Evolutionary conservation across 2,329 filamentous ascomycete genomes (phyloP), one percentile per base, ranked within the genome.

Genomic region (Ophiostoma fasciatum): DNA sequence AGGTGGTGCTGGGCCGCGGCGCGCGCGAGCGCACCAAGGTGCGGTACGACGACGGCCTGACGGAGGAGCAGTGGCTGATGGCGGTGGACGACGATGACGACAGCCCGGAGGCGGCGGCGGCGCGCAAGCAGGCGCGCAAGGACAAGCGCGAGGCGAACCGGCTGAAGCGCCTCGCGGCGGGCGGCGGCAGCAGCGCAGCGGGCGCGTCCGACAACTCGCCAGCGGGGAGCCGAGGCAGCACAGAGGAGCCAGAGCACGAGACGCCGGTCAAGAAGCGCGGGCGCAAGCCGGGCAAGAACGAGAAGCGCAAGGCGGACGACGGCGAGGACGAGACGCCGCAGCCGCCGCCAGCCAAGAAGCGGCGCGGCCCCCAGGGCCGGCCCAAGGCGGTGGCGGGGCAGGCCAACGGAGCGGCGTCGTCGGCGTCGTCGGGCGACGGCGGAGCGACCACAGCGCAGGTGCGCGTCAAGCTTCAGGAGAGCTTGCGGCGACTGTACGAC

Each of bases 1-100:
- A 90, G 45, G 66, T 77, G 22, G 63, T 76, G 19, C 62, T 76
- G 22, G 90, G 90, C 41, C 87, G 90, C 56, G 90, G 90, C 49
- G 88, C 88, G 44, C 82, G 90, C 62, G 90, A 98, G 60, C 78
- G 92, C 42, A 94, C 85, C 46, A 78, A 84, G 51, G 87, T 94
- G 50, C 82, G 81, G 56, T 98, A 98, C 49, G 90, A 98, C 50
- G 90, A 98, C 51, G 90, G 92, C 35, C 74, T 98, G 21, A 96
- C 90, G 0, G 92, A 98, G 60, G 90, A 98, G 62, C 92, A 98
- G 58, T 98, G 90, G 90, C 71, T 96, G 35, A 88, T 94, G 65
- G 90, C 90, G 36, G 88, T 98, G 22, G 90, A 98, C 53, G 88
- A 93, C 42, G 87, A 94, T 34, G 90, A 98, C 2, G 90, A 98